Conservation (phyloP, 2,329 filamentous ascomycete genomes). For the Zymoseptoria pseudotritici region DNA sequence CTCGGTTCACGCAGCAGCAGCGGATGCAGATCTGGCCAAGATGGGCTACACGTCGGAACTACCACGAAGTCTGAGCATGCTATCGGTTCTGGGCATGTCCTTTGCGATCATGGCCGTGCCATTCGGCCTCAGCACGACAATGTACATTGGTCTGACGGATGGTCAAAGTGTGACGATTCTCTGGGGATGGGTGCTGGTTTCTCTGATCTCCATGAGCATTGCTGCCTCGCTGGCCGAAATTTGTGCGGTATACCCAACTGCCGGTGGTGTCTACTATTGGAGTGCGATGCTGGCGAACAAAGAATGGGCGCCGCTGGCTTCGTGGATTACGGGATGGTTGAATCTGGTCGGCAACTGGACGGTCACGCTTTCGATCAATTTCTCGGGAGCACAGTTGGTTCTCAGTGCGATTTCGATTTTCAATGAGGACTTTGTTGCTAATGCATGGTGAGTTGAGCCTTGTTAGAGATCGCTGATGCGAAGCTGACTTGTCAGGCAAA, state of each 20-base stretch:
- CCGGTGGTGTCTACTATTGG: slow-evolving; percentile 65
- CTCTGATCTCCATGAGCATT: slow-evolving; percentile 55
- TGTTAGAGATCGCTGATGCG: background rate
- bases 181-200: slow-evolving; percentile 63
- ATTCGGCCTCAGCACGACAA: slow-evolving; percentile 60
- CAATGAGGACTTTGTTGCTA: slow-evolving; percentile 61
- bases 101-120: slow-evolving; percentile 71
- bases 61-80: slow-evolving; percentile 59
- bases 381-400: slow-evolving; percentile 63
- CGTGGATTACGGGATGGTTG: slow-evolving; percentile 64
- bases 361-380: slow-evolving; percentile 57
- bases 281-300: slow-evolving; percentile 57
- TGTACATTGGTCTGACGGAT: slow-evolving; percentile 61
- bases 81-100: slow-evolving; percentile 61
- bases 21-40: slow-evolving; percentile 54
- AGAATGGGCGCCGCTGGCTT: slow-evolving; percentile 59
- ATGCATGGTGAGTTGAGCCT: slow-evolving; percentile 40
- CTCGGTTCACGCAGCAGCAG: slow-evolving; percentile 33
- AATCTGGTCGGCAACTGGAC: slow-evolving; percentile 70
- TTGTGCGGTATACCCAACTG: slow-evolving; percentile 60
- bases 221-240: slow-evolving; percentile 63
- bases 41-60: slow-evolving; percentile 64
- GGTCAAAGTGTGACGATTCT: slow-evolving; percentile 62
- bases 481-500: slow-evolving; percentile 41
- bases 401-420: slow-evolving; percentile 62